phyloP scores from a whole-genome alignment of 208 protist species.

The Trichomonas vaginalis region DNA sequence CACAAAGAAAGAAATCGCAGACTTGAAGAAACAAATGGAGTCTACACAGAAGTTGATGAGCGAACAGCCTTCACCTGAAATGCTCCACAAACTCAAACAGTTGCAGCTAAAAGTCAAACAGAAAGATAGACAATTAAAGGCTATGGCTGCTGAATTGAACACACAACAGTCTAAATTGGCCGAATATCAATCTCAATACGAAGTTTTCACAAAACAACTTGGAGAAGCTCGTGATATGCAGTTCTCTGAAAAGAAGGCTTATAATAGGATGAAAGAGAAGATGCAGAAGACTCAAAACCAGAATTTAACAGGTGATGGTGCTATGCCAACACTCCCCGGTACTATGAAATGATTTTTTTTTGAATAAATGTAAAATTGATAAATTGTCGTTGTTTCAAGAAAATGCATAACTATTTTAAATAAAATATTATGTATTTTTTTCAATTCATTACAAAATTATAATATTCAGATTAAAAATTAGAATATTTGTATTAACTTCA shows the following conservation, averaged over 20 bases:
- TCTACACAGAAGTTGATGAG: slow-evolving; percentile 68
- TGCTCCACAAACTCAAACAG: slow-evolving; percentile 74
- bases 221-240: not conserved
- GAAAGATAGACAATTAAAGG: slow-evolving; percentile 61
- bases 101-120: slow-evolving; percentile 71
- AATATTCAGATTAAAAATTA: too few relatives aligned
- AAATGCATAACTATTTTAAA: too few relatives aligned
- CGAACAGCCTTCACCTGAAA: slow-evolving; percentile 72
- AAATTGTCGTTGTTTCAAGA: too few relatives aligned
- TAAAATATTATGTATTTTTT: too few relatives aligned
- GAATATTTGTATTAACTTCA: too few relatives aligned
- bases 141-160: slow-evolving; percentile 51
- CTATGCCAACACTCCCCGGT: not conserved
- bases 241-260: not conserved
- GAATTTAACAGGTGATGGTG: not conserved
- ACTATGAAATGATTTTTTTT: not conserved
- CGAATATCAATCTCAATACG: not conserved
- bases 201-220: not conserved
- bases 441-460: too few relatives aligned
- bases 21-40: slow-evolving; percentile 64
- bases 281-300: not conserved
- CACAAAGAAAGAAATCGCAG: slow-evolving; percentile 60
- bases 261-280: not conserved
- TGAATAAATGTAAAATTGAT: too few relatives aligned
- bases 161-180: slow-evolving; percentile 24